phyloP scores from a whole-genome alignment of 768 basidiomycete genomes.

The Amylocystis lapponica region DNA sequence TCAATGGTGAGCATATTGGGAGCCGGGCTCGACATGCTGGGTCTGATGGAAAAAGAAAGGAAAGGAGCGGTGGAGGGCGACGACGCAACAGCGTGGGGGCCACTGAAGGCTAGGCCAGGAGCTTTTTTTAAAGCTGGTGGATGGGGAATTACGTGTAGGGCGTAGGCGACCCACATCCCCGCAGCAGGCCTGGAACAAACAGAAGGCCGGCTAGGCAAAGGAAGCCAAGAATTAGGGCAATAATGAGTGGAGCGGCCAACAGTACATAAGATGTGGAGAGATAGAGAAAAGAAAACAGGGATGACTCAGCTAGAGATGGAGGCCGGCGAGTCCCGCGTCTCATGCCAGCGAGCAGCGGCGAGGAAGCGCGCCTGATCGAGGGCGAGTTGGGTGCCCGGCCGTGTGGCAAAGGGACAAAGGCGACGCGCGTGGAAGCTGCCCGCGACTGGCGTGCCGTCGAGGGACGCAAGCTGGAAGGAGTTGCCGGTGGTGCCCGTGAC shows the following conservation, averaged over 20 bases:
- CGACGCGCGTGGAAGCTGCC: background rate
- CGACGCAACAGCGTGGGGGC: too few species aligned
- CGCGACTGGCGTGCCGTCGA: background rate
- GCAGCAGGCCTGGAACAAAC: too few species aligned
- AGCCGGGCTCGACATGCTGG: too few species aligned
- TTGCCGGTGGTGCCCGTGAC: background rate
- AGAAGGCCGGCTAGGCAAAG: too few species aligned
- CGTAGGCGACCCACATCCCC: too few species aligned
- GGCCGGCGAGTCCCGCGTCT: background rate
- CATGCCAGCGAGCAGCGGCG: background rate
- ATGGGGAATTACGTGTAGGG: too few species aligned
- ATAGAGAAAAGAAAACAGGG: background rate
- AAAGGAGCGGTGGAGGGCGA: too few species aligned
- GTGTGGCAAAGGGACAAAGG: background rate
- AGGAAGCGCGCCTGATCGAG: background rate
- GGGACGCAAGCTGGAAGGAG: background rate
- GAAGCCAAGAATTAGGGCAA: background rate
- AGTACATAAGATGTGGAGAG: too few species aligned
- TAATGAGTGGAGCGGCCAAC: background rate
- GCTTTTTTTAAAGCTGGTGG: too few species aligned
- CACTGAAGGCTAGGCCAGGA: too few species aligned
- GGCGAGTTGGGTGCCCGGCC: background rate
- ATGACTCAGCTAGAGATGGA: background rate
- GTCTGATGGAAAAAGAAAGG: too few species aligned
- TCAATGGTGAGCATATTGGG: too few species aligned